Evolutionary conservation across 257 asterid species (phyloP).

Genomic region (Capsicum baccatum): DNA sequence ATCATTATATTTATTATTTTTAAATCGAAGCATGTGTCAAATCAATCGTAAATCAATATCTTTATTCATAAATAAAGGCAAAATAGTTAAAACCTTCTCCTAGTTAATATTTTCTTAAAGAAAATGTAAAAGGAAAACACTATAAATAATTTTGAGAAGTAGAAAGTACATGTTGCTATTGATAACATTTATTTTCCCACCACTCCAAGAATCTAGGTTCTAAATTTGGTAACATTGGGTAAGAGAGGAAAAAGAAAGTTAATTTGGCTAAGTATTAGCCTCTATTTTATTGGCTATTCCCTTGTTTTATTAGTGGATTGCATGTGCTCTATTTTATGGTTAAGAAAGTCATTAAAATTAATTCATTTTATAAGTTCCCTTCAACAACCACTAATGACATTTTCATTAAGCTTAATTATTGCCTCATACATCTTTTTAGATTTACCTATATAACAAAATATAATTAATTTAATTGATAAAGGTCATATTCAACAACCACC

Average conservation of each 20-base stretch:
- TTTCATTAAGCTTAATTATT: conserved; percentile 13
- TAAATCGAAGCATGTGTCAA: too few relatives aligned
- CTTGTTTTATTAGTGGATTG: conserved; percentile 41
- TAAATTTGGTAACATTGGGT: conserved; percentile 33
- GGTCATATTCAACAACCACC: conserved; percentile 14
- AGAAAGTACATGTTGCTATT: not conserved
- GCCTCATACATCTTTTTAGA: not conserved
- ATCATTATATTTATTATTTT: not conserved
- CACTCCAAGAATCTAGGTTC: conserved; percentile 44
- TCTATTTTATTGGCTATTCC: conserved; percentile 42
- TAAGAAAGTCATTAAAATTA: conserved; percentile 41
- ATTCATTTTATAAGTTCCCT: conserved; percentile 14
- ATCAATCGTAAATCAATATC: too few relatives aligned
- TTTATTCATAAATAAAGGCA: not conserved
- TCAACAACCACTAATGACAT: conserved; percentile 12
- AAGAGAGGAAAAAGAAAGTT: conserved; percentile 10
- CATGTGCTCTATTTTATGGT: conserved; percentile 52
- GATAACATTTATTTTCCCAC: conserved; percentile 33
- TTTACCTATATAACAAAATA: not conserved
- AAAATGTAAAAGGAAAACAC: not conserved
- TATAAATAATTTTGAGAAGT: not conserved
- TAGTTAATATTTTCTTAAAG: not conserved
- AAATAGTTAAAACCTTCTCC: not conserved
- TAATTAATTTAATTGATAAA: not conserved
- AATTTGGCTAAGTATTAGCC: conserved; percentile 26